These are phyloP conservation scores for Phialocephala subalpina DNA, from an alignment of 2,329 filamentous ascomycete species.

Conservation along the genomic window DNA sequence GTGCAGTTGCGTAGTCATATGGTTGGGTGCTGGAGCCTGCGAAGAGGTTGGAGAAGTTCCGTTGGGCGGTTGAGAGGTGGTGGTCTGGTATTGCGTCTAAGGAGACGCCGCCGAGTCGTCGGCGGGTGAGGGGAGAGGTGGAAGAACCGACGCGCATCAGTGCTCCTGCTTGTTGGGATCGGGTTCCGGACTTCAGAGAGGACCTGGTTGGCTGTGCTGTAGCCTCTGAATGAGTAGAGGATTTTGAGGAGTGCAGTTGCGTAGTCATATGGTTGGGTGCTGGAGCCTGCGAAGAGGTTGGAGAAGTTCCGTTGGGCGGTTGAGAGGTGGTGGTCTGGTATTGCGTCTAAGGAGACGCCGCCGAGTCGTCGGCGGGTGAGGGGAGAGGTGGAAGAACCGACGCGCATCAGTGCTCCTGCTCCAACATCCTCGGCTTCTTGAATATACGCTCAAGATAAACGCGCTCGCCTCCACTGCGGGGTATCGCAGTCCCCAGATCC, in stretches of 20 bases:
- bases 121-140: slow-evolving; percentile 26
- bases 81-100: slow-evolving; percentile 30
- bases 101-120: slow-evolving; percentile 24
- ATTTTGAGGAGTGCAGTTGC: slow-evolving; percentile 63
- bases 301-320: slow-evolving; percentile 52
- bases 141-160: slow-evolving; percentile 44
- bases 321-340: slow-evolving; percentile 31
- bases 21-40: slow-evolving; percentile 50
- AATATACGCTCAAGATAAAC: slow-evolving; percentile 63
- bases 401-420: slow-evolving; percentile 47
- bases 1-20: slow-evolving; percentile 55
- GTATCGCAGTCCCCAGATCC: slow-evolving; percentile 54
- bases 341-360: slow-evolving; percentile 27
- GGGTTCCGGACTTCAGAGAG: slow-evolving; percentile 55
- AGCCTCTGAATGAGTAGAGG: slow-evolving; percentile 63
- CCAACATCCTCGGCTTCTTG: slow-evolving; percentile 57
- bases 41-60: slow-evolving; percentile 51
- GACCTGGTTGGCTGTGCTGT: slow-evolving; percentile 63
- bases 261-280: slow-evolving; percentile 51
- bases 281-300: slow-evolving; percentile 49
- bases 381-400: slow-evolving; percentile 36
- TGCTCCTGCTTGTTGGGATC: slow-evolving; percentile 51
- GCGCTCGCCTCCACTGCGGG: slow-evolving; percentile 57
- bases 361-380: slow-evolving; percentile 29
- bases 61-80: slow-evolving; percentile 44